These are phyloP conservation scores for Solanum phureja DNA, from an alignment of 257 asterid species.

Conservation along the genomic window DNA sequence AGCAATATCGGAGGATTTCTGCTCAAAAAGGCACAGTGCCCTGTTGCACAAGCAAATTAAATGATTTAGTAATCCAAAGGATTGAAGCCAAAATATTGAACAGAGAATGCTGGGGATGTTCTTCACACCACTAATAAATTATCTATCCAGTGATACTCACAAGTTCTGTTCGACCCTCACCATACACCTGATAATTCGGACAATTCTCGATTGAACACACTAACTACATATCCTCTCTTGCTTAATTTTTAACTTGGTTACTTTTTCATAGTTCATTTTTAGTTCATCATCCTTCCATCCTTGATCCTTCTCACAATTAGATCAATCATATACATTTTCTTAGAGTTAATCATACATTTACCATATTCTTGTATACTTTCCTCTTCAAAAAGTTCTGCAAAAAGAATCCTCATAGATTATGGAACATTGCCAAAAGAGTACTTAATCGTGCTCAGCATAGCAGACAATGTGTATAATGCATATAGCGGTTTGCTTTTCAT, in stretches of 20 bases:
- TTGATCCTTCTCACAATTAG: not conserved
- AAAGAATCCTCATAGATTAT: not conserved
- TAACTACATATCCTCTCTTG: not conserved
- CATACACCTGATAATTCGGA: not conserved
- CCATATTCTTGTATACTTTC: not conserved
- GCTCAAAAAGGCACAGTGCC: constrained; percentile 70
- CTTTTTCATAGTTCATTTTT: not conserved
- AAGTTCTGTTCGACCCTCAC: not conserved
- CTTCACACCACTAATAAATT: not conserved
- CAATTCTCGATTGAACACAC: not conserved
- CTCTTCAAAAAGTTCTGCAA: not conserved
- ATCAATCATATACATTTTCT: not conserved
- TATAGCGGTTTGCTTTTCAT: not conserved
- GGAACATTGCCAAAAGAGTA: not conserved
- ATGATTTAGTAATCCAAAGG: not conserved
- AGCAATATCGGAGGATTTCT: constrained; percentile 71
- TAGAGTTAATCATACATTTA: not conserved
- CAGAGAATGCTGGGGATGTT: not conserved
- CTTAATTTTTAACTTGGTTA: not conserved
- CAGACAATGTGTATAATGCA: not conserved
- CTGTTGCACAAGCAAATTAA: constrained; percentile 33
- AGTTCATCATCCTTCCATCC: not conserved
- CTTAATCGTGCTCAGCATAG: not conserved
- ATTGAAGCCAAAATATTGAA: not conserved
- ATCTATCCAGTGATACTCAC: not conserved